Conservation (phyloP, 345 rosid species). For the Citrus cavaleriei region DNA sequence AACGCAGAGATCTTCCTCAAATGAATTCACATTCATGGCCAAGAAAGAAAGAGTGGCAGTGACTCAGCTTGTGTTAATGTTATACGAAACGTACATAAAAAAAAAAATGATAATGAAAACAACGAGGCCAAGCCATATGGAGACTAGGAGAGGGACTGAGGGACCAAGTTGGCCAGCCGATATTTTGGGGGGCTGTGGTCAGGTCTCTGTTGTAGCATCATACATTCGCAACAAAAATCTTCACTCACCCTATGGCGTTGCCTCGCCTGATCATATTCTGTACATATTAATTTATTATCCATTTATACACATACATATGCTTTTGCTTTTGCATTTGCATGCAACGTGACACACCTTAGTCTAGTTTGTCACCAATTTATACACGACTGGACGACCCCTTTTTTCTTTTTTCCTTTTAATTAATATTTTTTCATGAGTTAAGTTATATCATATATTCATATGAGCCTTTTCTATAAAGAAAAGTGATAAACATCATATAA, state of each 20-base stretch:
- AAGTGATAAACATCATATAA: no score
- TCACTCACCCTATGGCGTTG: neutral
- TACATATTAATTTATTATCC: neutral
- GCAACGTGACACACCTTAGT: neutral
- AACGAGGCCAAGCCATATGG: constrained; percentile 8
- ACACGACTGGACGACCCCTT: neutral
- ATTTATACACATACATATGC: neutral
- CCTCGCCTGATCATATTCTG: neutral
- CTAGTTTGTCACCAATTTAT: neutral
- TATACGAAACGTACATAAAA: neutral
- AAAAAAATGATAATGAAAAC: neutral
- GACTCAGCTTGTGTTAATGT: neutral
- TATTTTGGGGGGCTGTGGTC: constrained; percentile 23
- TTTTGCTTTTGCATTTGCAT: neutral
- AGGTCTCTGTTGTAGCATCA: neutral
- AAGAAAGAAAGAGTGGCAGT: neutral
- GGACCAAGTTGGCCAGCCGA: constrained; percentile 35
- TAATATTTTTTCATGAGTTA: no score
- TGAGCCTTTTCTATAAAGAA: no score
- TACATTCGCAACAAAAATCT: neutral
- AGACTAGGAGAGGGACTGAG: constrained; percentile 23
- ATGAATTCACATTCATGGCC: constrained; percentile 14
- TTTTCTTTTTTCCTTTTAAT: no score
- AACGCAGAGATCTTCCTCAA: constrained; percentile 32
- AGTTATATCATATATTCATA: no score